A percentile compares a stretch with the other conserved stretches of the same genome.
Evolutionary conservation across 345 rosid species (phyloP).

Genomic region (Euphorbia peplus): DNA sequence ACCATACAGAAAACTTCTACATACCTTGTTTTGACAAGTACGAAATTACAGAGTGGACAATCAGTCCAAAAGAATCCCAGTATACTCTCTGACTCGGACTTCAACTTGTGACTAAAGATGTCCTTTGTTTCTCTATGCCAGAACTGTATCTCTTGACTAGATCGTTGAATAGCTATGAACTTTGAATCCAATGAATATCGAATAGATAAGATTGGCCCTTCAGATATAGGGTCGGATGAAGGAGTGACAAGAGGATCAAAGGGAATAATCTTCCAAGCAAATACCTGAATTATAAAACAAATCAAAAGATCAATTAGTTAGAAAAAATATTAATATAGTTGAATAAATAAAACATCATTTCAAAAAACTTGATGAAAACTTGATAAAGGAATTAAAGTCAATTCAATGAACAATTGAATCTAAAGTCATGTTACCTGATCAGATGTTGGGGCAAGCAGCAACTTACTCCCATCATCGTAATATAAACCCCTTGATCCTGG

Average conservation of each 20-base stretch:
- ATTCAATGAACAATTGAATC: conserved; percentile 6
- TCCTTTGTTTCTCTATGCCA: conserved; percentile 69
- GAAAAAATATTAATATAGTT: background rate
- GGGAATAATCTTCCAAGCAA: conserved; percentile 80
- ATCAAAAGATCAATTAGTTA: conserved; percentile 6
- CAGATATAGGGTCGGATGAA: conserved; percentile 62
- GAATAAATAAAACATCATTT: conserved; percentile 1
- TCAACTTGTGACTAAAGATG: conserved; percentile 58
- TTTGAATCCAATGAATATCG: conserved; percentile 81
- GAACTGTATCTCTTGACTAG: conserved; percentile 69
- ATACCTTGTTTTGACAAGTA: conserved; percentile 88
- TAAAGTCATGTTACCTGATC: conserved; percentile 48
- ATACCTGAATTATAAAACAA: conserved; percentile 43
- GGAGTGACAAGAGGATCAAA: conserved; percentile 61
- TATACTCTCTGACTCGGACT: conserved; percentile 72
- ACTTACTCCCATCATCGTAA: conserved; percentile 90
- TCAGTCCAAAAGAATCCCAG: conserved; percentile 97
- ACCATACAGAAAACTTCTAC: conserved; percentile 17
- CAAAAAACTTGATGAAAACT: background rate
- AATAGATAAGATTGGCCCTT: conserved; percentile 74
- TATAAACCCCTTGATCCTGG: conserved; percentile 69
- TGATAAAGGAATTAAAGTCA: background rate
- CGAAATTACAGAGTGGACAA: conserved; percentile 78
- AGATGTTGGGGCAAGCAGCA: conserved; percentile 56
- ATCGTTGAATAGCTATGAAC: conserved; percentile 73